Evolutionary conservation across 2,329 filamentous ascomycete species (phyloP).

Genomic region (Pyrenophora teres): DNA sequence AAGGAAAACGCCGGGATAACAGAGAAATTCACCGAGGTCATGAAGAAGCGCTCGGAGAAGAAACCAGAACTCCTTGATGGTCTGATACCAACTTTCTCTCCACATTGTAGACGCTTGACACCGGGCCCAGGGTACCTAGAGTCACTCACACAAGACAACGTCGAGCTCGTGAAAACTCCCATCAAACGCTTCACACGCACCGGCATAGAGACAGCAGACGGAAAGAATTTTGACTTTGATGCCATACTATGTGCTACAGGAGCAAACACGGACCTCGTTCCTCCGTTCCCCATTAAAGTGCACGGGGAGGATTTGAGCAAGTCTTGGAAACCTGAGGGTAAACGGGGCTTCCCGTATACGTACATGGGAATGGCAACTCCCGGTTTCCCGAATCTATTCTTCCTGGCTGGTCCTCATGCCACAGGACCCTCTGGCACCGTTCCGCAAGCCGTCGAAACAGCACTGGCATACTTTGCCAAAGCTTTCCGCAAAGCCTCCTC

Average conservation of each 20-base stretch:
- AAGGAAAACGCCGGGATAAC: slow-evolving; percentile 40
- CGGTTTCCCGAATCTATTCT: slow-evolving; percentile 70
- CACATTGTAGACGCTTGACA: slow-evolving; percentile 42
- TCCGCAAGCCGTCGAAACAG: slow-evolving; percentile 68
- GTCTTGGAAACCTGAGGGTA: slow-evolving; percentile 62
- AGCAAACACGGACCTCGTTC: slow-evolving; percentile 57
- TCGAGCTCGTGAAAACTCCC: slow-evolving; percentile 48
- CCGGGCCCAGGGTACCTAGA: slow-evolving; percentile 48
- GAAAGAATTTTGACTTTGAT: slow-evolving; percentile 47
- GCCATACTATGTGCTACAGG: slow-evolving; percentile 68
- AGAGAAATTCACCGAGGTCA: slow-evolving; percentile 39
- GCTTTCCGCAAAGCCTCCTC: slow-evolving; percentile 68
- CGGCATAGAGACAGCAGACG: slow-evolving; percentile 49
- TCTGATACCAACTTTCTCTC: slow-evolving; percentile 48
- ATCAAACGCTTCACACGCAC: slow-evolving; percentile 47
- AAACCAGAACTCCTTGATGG: slow-evolving; percentile 51
- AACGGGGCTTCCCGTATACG: slow-evolving; percentile 67
- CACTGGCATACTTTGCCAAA: slow-evolving; percentile 68
- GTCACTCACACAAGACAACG: slow-evolving; percentile 48
- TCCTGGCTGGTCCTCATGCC: slow-evolving; percentile 58
- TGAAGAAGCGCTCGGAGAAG: slow-evolving; percentile 47
- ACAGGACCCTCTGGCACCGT: slow-evolving; percentile 64
- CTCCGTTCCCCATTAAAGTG: slow-evolving; percentile 64
- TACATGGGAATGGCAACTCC: slow-evolving; percentile 69
- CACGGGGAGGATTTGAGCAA: slow-evolving; percentile 59